These are phyloP conservation scores for Thermoascus crustaceus DNA, from an alignment of 2,329 filamentous ascomycete genomes.

Conservation along the genomic window DNA sequence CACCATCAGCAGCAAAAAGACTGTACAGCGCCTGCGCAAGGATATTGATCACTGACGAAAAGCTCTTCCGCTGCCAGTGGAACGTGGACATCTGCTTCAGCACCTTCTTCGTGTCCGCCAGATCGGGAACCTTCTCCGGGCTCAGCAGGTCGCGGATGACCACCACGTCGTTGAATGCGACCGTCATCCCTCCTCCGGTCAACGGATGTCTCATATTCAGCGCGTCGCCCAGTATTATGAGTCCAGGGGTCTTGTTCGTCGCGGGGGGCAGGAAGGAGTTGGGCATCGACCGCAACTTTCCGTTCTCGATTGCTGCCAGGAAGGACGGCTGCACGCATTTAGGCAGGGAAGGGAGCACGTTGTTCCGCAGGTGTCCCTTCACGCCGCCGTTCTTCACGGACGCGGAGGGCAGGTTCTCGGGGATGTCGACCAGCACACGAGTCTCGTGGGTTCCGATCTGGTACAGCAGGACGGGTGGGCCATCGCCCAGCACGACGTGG, in stretches of 20 bases:
- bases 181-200: constrained; percentile 96
- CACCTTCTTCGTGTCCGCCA: constrained; percentile 61
- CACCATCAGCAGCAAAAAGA: constrained; percentile 75
- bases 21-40: constrained; percentile 90
- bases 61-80: constrained; percentile 77
- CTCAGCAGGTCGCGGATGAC: constrained; percentile 66
- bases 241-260: constrained; percentile 60
- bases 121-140: constrained; percentile 58
- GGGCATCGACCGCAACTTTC: constrained; percentile 82
- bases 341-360: constrained; percentile 72
- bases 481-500: constrained; percentile 76
- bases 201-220: constrained; percentile 99
- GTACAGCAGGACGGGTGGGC: constrained; percentile 78
- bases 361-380: constrained; percentile 70
- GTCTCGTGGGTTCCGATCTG: constrained; percentile 96
- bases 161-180: constrained; percentile 87
- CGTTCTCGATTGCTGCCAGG: constrained; percentile 64
- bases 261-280: constrained; percentile 86
- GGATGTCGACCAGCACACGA: constrained; percentile 79
- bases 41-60: constrained; percentile 89
- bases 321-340: constrained; percentile 64
- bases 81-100: constrained; percentile 62
- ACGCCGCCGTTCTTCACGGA: constrained; percentile 69
- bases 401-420: constrained; percentile 66
- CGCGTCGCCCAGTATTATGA: constrained; percentile 83